Base-by-base conservation (phyloP, 1,284 basidiomycete genomes). In the Golubevia sp. region DNA sequence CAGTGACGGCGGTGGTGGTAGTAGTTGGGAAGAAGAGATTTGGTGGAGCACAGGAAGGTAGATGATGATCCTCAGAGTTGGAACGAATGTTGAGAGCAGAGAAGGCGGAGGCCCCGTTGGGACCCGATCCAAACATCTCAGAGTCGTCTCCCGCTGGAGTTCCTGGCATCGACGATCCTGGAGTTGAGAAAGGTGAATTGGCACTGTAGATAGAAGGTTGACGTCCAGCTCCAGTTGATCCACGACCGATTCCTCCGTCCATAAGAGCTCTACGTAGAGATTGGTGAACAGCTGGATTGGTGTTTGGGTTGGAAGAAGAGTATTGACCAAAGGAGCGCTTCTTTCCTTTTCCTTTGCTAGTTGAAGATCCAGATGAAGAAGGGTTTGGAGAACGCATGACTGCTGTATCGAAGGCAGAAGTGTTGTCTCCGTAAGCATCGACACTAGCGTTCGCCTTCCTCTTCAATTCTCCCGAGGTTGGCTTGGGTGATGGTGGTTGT, bases 1-100 rank as follows among this genome's bases (percentile, higher is more conserved):
- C 38, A 24, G 59, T 34, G n/a, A n/a, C n/a, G 51, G 24, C 38
- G 2, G 48, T 55, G 13, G 49, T 48, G 7, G 73, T 75, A 2
- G 77, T 66, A n/a, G 76, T 67, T n/a, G 80, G 80, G 71, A 83
- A 83, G 64, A 83, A 83, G 51, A 83, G 71, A 44, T 83, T 83
- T 15, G 80, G 80, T 25, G 80, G 80, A 11, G 80, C 80, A 51
- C 80, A 83, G 18, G 78, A 79, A n/a, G 80, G 80, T 26, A 82
- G 66, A 52, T 81, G 71, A 57, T 79, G 73, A 48, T 81, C 75
- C 4, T 73, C 69, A 49, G 61, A 64, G 53, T 49, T 68, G n/a
- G 64, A 62, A 11, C 80, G 74, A 25, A 83, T 67, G 15, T 77
- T 77, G 15, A 83, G 61, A 3, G 73, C 73, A 6, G 79, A 78